These are phyloP conservation scores for Lumnitzera racemosa DNA, from an alignment of 345 rosid genomes.

Conservation along the genomic window DNA sequence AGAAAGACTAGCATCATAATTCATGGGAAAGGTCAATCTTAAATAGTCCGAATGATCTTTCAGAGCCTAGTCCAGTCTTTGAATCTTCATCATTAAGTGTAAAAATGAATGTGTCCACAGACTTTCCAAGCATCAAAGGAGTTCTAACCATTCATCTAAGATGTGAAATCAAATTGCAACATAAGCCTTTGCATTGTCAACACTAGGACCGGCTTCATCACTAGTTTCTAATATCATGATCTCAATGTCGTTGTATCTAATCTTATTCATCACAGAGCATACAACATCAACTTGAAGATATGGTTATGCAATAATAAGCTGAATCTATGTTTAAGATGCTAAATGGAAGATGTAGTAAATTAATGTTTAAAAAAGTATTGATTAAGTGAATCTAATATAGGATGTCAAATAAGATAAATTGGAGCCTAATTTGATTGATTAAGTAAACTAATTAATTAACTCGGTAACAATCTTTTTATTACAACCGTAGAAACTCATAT, in stretches of 20 bases:
- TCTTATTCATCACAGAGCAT: constrained; percentile 3
- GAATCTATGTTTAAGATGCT: too few relatives aligned
- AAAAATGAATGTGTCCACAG: constrained; percentile 73
- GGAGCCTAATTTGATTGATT: too few relatives aligned
- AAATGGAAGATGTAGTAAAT: too few relatives aligned
- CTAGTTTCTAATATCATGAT: constrained; percentile 10
- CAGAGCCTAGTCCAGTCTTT: constrained; percentile 64
- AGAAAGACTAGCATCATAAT: constrained; percentile 61
- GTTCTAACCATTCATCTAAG: constrained; percentile 65
- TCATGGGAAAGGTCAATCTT: constrained; percentile 61
- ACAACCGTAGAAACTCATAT: too few relatives aligned
- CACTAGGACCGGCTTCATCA: constrained; percentile 46
- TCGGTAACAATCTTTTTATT: too few relatives aligned
- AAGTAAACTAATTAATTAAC: too few relatives aligned
- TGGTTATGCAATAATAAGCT: too few relatives aligned
- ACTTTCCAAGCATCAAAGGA: constrained; percentile 80
- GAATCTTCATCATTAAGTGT: constrained; percentile 75
- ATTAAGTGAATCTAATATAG: too few relatives aligned
- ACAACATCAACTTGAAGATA: constrained; percentile 8
- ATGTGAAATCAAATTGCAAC: constrained; percentile 69
- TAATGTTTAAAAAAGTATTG: too few relatives aligned
- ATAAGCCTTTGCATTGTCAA: constrained; percentile 73
- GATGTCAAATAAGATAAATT: too few relatives aligned
- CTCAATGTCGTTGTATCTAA: constrained; percentile 7
- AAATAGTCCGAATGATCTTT: constrained; percentile 65